Evolutionary conservation across 257 asterid species (phyloP).

Genomic region (Fraxinus americana): DNA sequence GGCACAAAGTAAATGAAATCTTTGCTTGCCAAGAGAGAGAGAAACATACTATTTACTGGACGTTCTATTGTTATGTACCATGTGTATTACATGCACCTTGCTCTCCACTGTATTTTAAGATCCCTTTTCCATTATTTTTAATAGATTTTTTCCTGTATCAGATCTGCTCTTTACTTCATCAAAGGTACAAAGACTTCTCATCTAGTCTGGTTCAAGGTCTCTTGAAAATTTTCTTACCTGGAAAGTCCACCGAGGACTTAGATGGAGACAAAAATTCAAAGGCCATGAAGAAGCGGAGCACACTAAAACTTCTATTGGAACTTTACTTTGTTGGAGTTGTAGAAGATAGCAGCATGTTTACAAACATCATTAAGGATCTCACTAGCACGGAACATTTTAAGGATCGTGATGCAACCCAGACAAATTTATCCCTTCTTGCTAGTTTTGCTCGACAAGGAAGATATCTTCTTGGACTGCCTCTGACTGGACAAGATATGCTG

Average conservation of each 20-base stretch:
- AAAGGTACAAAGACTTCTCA: slow-evolving; percentile 90
- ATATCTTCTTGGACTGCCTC: slow-evolving; percentile 83
- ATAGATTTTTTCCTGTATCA: slow-evolving; percentile 37
- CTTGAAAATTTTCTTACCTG: slow-evolving; percentile 72
- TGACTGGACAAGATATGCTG: slow-evolving; percentile 74
- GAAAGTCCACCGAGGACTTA: slow-evolving; percentile 76
- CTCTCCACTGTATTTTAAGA: background rate
- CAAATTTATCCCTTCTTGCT: slow-evolving; percentile 91
- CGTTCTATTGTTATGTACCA: background rate
- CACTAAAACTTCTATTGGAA: slow-evolving; percentile 92
- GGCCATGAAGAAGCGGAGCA: slow-evolving; percentile 98
- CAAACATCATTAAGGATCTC: slow-evolving; percentile 85
- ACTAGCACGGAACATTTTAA: slow-evolving; percentile 81
- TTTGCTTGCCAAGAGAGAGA: background rate
- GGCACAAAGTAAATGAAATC: background rate
- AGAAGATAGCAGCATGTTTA: slow-evolving; percentile 73
- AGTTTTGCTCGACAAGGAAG: slow-evolving; percentile 98
- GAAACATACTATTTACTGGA: background rate
- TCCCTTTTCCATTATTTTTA: slow-evolving; percentile 1
- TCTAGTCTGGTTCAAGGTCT: slow-evolving; percentile 97
- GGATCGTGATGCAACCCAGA: slow-evolving; percentile 97
- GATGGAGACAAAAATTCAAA: slow-evolving; percentile 80
- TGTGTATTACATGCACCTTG: background rate
- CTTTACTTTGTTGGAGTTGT: slow-evolving; percentile 93
- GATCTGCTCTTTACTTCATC: slow-evolving; percentile 99